Evolutionary conservation across 257 asterid species (phyloP).

Genomic region (Oldenlandia corymbosa): DNA sequence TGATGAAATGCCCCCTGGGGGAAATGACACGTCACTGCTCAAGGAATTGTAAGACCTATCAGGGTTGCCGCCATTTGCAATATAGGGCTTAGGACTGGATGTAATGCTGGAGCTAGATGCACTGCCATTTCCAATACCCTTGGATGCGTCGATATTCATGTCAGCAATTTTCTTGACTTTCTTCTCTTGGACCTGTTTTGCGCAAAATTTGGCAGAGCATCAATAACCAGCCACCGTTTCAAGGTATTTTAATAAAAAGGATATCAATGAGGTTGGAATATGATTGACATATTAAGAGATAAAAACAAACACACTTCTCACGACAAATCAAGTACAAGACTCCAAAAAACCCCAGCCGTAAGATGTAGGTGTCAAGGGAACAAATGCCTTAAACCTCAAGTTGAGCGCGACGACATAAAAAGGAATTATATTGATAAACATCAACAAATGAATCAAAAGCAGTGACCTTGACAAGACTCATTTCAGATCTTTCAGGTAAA

Average conservation of each 20-base stretch:
- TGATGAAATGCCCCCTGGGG: slow-evolving; percentile 66
- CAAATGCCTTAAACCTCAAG: not conserved
- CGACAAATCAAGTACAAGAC: not conserved
- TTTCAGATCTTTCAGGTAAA: not conserved
- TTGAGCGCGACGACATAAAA: not conserved
- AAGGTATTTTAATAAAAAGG: no score
- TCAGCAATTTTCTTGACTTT: slow-evolving; percentile 87
- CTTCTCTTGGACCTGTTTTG: slow-evolving; percentile 93
- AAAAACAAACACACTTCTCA: not conserved
- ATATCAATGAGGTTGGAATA: not conserved
- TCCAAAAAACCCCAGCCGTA: not conserved
- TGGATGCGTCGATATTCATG: slow-evolving; percentile 66
- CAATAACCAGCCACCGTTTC: not conserved
- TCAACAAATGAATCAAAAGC: not conserved
- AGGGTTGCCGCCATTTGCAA: slow-evolving; percentile 57
- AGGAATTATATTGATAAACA: no score
- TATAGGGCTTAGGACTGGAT: slow-evolving; percentile 47
- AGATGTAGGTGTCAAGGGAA: not conserved
- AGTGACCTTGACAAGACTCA: not conserved
- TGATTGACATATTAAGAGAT: not conserved
- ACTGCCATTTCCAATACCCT: slow-evolving; percentile 54
- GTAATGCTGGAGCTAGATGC: slow-evolving; percentile 62
- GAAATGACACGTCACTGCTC: slow-evolving; percentile 57
- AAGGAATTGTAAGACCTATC: slow-evolving; percentile 48
- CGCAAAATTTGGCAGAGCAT: not conserved